Evolutionary conservation across 2,329 filamentous ascomycete species (phyloP).

Genomic region (Penicillium griseofulvum): DNA sequence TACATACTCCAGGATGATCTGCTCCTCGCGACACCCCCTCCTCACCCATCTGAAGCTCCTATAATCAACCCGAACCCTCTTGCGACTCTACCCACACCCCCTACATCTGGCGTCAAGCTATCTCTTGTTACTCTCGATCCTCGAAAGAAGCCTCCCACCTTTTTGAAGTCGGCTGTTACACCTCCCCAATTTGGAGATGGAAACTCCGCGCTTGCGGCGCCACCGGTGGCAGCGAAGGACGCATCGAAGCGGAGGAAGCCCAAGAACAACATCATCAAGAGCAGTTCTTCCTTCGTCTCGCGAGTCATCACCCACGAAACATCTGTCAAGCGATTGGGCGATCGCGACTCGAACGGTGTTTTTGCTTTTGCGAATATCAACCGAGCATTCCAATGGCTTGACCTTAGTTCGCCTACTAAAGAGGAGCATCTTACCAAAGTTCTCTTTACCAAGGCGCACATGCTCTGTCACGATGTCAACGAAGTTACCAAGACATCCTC

Average conservation of each 20-base stretch:
- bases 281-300: slow-evolving; percentile 98
- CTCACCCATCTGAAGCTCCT: slow-evolving; percentile 90
- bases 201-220: slow-evolving; percentile 65
- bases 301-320: slow-evolving; percentile 87
- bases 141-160: slow-evolving; percentile 47
- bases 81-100: slow-evolving; percentile 78
- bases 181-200: slow-evolving; percentile 78
- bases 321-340: slow-evolving; percentile 72
- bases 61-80: slow-evolving; percentile 86
- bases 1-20: slow-evolving; percentile 90
- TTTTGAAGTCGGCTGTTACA: slow-evolving; percentile 42
- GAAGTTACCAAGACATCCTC: slow-evolving; percentile 70
- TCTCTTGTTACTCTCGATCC: slow-evolving; percentile 72
- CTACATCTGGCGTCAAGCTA: slow-evolving; percentile 78
- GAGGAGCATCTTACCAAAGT: slow-evolving; percentile 93
- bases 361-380: slow-evolving; percentile 97
- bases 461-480: slow-evolving; percentile 92
- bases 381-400: slow-evolving; percentile 92
- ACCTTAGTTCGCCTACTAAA: slow-evolving; percentile 68
- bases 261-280: slow-evolving; percentile 98
- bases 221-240: slow-evolving; percentile 61
- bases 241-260: slow-evolving; percentile 78
- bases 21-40: slow-evolving; percentile 87
- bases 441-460: slow-evolving; percentile 93
- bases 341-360: slow-evolving; percentile 73